phyloP scores from a whole-genome alignment of 2,329 filamentous ascomycete species.

The Thelonectria blattea region DNA sequence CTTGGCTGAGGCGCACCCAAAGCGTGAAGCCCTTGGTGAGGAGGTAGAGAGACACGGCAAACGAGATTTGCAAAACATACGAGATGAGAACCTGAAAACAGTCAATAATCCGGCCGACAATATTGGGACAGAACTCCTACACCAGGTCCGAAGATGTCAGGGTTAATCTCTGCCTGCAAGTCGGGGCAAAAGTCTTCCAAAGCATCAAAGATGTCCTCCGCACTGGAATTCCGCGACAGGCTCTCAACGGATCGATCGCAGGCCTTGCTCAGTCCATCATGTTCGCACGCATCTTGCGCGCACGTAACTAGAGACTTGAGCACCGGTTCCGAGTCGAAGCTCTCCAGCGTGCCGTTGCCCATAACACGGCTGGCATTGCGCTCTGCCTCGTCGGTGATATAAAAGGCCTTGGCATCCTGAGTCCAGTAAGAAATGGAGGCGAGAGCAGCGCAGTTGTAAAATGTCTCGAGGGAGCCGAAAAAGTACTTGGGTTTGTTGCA shows the following conservation, averaged over 20 bases:
- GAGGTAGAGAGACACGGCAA: constrained; percentile 43
- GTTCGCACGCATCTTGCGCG: constrained; percentile 44
- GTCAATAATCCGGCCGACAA: constrained; percentile 13
- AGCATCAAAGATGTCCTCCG: constrained; percentile 42
- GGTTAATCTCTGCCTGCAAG: constrained; percentile 46
- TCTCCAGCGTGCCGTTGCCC: constrained; percentile 41
- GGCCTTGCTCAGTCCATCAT: constrained; percentile 42
- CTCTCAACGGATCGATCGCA: constrained; percentile 40
- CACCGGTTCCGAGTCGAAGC: constrained; percentile 41
- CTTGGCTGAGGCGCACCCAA: constrained; percentile 43
- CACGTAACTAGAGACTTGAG: constrained; percentile 43
- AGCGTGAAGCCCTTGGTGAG: constrained; percentile 45
- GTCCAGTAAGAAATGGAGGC: constrained; percentile 45
- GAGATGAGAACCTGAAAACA: constrained; percentile 45
- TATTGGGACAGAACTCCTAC: constrained; percentile 31
- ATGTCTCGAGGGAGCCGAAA: constrained; percentile 46
- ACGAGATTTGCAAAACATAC: constrained; percentile 47
- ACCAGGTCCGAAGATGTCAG: constrained; percentile 48
- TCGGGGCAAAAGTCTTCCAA: constrained; percentile 46
- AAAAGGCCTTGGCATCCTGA: constrained; percentile 37
- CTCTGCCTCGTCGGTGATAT: constrained; percentile 43
- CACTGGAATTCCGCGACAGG: constrained; percentile 37
- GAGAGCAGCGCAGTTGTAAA: constrained; percentile 48
- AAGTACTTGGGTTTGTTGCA: constrained; percentile 40
- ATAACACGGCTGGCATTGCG: constrained; percentile 45